Evolutionary conservation across 2,329 filamentous ascomycete genomes (phyloP), one percentile per base, ranked within the genome.

Genomic region (Teratosphaeria gauchensis): DNA sequence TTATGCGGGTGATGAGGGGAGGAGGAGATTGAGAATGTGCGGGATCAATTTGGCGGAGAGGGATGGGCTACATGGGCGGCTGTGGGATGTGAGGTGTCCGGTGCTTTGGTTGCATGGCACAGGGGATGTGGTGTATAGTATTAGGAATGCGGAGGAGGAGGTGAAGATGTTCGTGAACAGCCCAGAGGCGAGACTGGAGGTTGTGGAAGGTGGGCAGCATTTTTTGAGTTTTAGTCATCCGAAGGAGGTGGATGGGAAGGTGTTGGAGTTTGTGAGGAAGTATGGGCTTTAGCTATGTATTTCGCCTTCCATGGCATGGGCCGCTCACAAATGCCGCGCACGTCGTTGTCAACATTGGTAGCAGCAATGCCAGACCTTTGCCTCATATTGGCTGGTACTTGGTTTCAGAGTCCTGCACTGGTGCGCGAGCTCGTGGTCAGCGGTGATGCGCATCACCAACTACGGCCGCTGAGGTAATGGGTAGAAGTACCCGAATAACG

Each of bases 31-130:
- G 24, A 28, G 24, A 28, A 28, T 28, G 24, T 28, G 24, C 24
- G 24, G 24, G 24, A 28, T 28, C 57, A 79, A 78, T 59, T 64
- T 82, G 24, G 63, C 72, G 16, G 77, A 80, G 56, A 68, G 79
- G 2, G 80, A 81, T 67, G 76, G 77, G 1, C 61, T 83, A 63
- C 73, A 77, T 59, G 63, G 71, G 4, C 64, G 80, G 7, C 59
- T 81, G 32, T 71, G 67, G 2, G 78, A 82, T 67, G 70, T 82
- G 3, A 67, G 64, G 52, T 81, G 79, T 67, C 80, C 80, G 0
- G 78, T 82, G 1, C 63, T 77, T 54, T 81, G 79, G 79, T 59
- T 82, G 59, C 76, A 78, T 66, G 75, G 79, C 53, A 75, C 73
- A 0, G 62, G 65, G 14, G 74, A 78, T 63, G 68, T 61, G 8